Evolutionary conservation across 495 filamentous ascomycete species (phyloP), one percentile per base, ranked within the genome.

Genomic region (Staphylotrichum longicolle): DNA sequence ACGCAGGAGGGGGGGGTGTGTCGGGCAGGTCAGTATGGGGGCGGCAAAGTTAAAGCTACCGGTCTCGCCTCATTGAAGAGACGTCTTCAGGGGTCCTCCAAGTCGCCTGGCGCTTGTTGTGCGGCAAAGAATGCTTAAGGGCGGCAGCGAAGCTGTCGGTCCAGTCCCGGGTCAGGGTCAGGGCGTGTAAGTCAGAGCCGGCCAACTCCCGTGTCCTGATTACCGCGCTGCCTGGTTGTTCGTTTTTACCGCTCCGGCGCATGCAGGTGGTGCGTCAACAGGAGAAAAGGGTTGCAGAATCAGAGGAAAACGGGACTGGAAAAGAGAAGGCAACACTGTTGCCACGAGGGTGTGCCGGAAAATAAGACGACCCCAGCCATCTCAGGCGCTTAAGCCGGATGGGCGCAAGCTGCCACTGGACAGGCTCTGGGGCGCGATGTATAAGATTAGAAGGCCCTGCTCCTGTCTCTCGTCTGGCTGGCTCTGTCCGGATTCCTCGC

Each of bases 71-170:
- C 68, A 67, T 63, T 62, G 53, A 63, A 12, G 30, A 32, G 45
- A 49, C 8, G 14, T 48, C 34, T 5, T 48, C 34, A 57, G 45
- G 56, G 45, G 42, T n/a, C 33, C 34, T 59, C 11, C 3, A 58
- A 40, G 39, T 58, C 65, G 63, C 63, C 53, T 61, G 69, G 72
- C 72, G 72, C 72, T 74, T 75, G 69, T 74, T 69, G 69, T 74
- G 72, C 69, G 64, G 70, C 53, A 61, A 57, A 54, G 11, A 27
- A 27, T 27, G 20, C 20, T 27, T 10, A n/a, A 50, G n/a, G 34
- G 42, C 46, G 52, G 55, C 55, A 57, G 45, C 33, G 47, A 41
- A 47, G 55, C 39, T 49, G 40, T 47, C 48, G 47, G 6, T 14
- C 40, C 33, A 45, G 32, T 57, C 1, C 27, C 7, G 15, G 46